phyloP scores from a whole-genome alignment of 73 alveolate genomes.

The Paramecium sexaurelia region DNA sequence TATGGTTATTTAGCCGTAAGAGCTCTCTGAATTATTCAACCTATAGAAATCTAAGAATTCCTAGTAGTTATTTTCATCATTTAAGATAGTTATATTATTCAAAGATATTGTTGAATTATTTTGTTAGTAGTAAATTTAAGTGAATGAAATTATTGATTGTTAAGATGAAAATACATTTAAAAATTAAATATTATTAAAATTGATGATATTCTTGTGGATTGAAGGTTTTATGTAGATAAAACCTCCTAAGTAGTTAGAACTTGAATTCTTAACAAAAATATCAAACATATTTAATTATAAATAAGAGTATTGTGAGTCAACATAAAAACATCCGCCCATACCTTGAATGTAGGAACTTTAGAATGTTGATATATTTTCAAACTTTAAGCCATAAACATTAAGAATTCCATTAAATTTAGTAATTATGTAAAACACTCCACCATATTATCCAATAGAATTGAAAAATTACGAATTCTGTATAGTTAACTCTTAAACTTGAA shows the following conservation, averaged over 20 bases:
- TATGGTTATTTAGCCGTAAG: not conserved
- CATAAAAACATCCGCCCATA: not conserved
- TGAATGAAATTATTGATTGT: not conserved
- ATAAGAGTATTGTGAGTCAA: not conserved
- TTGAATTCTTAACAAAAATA: not conserved
- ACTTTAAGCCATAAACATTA: not conserved
- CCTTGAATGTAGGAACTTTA: not conserved
- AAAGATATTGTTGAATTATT: not conserved
- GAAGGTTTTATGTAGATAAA: not conserved
- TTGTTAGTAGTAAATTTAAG: not conserved
- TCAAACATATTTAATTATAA: not conserved
- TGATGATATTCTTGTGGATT: not conserved
- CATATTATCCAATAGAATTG: not conserved
- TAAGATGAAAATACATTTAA: not conserved
- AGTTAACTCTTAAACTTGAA: not conserved
- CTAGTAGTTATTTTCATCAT: not conserved
- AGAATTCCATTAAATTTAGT: not conserved
- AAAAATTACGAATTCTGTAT: not conserved
- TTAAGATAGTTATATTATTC: not conserved
- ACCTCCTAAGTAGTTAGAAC: not conserved
- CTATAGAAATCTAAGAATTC: not conserved
- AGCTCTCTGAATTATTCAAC: not conserved
- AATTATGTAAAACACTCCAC: not conserved
- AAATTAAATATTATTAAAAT: not conserved
- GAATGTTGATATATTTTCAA: not conserved